Evolutionary conservation across 2,329 filamentous ascomycete species (phyloP), one percentile per base, ranked within the genome.

Genomic region (Talaromyces sp.): DNA sequence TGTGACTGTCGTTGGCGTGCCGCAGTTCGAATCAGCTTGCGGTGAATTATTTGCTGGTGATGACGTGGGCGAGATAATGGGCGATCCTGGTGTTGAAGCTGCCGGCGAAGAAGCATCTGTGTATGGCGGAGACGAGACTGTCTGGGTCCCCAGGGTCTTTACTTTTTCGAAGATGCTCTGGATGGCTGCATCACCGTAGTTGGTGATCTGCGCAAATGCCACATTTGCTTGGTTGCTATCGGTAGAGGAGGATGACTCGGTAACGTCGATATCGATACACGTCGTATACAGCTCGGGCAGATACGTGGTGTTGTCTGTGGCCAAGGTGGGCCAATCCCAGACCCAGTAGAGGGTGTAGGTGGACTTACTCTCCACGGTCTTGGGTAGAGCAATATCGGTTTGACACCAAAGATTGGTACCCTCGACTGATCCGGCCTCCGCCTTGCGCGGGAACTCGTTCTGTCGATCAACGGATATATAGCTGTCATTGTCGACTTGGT

Each of bases 271-370:
- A 63, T 81, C 79, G 67, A 81, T 79, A 63, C 79, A 81, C 14
- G 77, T 79, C 1, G 79, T 81, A 61, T 81, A 81, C 41, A 79
- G 70, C 65, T 81, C 78, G 52, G 70, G 64, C 65, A n/a, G 74
- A 73, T 24, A 75, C 65, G 9, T 63, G 67, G 17, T 72, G 66
- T 57, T 46, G 27, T 1, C 14, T 4, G 62, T 76, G 70, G 19
- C 63, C 70, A 41, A 68, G 67, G 85, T 87, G 2, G 88, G 88
- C 91, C 92, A 99, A 74, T 96, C 89, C 94, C 94, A 97, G 52
- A 97, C 88, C 93, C 93, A 97, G 80, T 96, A 96, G 56, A 96
- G 77, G 3, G 91, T 93, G 72, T 92, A 90, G 29, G 82, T 81
- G 31, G 86, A 83, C 51, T 86, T 85, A 10, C 80, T 73, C n/a